Evolutionary conservation across 73 alveolate genomes (phyloP).

Genomic region (Paramecium primaurelia): DNA sequence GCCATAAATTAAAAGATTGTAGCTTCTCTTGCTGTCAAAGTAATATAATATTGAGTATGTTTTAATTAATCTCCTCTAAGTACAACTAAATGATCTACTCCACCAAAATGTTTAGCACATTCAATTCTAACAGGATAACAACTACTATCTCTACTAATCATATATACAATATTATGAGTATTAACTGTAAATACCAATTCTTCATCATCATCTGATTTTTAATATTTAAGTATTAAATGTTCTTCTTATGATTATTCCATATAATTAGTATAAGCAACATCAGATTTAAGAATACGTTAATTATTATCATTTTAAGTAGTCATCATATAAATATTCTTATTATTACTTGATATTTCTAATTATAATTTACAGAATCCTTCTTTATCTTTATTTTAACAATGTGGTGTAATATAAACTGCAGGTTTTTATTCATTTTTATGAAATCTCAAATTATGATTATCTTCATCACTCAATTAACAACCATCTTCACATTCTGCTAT

Average conservation of each 20-base stretch:
- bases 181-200: constrained; percentile 1
- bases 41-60: constrained; percentile 10
- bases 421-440: neutral
- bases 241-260: neutral
- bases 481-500: neutral
- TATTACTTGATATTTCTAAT: neutral
- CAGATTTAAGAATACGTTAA: neutral
- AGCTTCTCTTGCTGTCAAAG: neutral
- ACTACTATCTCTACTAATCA: constrained; percentile 4
- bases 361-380: neutral
- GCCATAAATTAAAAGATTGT: neutral
- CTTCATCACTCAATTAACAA: neutral
- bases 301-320: neutral
- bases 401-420: neutral
- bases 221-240: neutral
- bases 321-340: neutral
- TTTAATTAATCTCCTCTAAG: constrained; percentile 13
- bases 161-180: neutral
- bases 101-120: constrained; percentile 15
- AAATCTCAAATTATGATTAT: neutral
- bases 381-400: neutral
- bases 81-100: neutral
- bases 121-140: constrained; percentile 9
- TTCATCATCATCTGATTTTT: neutral
- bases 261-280: neutral